Conservation (phyloP, 2,329 filamentous ascomycete species). For the Biscogniauxia sp. region DNA sequence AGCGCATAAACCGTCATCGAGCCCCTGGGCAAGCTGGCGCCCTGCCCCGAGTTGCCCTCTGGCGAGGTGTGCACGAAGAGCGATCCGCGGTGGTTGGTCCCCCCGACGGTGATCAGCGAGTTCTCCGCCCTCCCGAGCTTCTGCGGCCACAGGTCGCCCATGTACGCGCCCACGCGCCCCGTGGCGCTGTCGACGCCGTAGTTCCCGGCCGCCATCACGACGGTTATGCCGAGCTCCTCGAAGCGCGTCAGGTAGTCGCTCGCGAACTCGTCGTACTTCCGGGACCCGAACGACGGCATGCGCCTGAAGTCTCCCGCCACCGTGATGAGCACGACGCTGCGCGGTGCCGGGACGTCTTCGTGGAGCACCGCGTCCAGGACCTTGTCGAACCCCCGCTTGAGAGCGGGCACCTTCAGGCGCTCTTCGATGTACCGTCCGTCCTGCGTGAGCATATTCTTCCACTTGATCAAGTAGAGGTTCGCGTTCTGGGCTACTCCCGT, state of each 20-base stretch:
- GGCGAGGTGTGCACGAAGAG: not conserved
- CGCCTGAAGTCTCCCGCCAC: not conserved
- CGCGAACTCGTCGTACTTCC: not conserved
- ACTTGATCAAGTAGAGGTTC: not conserved
- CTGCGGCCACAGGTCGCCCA: constrained; percentile 1
- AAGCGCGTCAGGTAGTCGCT: not conserved
- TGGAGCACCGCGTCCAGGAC: not conserved
- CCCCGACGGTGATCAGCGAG: constrained; percentile 1
- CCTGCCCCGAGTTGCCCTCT: not conserved
- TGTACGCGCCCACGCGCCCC: not conserved
- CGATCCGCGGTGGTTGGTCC: not conserved
- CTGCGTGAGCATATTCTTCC: not conserved
- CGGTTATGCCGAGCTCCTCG: not conserved
- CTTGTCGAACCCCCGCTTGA: not conserved
- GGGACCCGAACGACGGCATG: not conserved
- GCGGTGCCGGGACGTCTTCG: not conserved
- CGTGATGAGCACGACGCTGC: not conserved
- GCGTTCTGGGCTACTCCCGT: not conserved
- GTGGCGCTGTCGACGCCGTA: not conserved
- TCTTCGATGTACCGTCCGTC: not conserved
- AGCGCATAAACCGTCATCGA: not conserved
- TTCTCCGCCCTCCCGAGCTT: not conserved
- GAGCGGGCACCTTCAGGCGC: not conserved
- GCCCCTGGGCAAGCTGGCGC: not conserved
- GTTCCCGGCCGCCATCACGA: not conserved